These are phyloP conservation scores for Prosopis cineraria DNA, from an alignment of 306 rosid species.

Conservation along the genomic window DNA sequence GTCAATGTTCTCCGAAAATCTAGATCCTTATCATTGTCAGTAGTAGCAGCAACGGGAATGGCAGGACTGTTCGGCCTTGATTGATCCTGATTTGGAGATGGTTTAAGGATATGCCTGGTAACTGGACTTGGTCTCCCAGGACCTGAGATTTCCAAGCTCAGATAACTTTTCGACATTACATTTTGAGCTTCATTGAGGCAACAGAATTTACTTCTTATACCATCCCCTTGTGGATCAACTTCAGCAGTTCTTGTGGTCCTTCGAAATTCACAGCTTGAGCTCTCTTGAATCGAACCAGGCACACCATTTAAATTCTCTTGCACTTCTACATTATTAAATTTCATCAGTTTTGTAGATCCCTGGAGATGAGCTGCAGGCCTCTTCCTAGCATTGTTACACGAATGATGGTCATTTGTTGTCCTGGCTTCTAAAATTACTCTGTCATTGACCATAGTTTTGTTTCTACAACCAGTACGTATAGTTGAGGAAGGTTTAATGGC, in stretches of 20 bases:
- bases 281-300: slow-evolving; percentile 43
- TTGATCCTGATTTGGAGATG: slow-evolving; percentile 55
- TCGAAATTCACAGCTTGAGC: slow-evolving; percentile 41
- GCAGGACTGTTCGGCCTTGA: slow-evolving; percentile 51
- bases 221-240: slow-evolving; percentile 42
- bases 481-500: slow-evolving; percentile 39
- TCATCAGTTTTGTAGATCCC: slow-evolving; percentile 50
- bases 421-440: slow-evolving; percentile 54
- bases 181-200: slow-evolving; percentile 42
- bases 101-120: slow-evolving; percentile 79
- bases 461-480: slow-evolving; percentile 40
- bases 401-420: slow-evolving; percentile 49
- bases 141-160: slow-evolving; percentile 56
- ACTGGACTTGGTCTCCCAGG: slow-evolving; percentile 77
- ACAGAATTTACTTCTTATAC: slow-evolving; percentile 40
- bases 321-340: slow-evolving; percentile 42
- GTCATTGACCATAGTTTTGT: slow-evolving; percentile 45
- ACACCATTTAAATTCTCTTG: not conserved
- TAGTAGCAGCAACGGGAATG: slow-evolving; percentile 47
- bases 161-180: slow-evolving; percentile 41
- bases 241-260: slow-evolving; percentile 36
- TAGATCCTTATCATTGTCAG: slow-evolving; percentile 53
- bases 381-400: slow-evolving; percentile 58
- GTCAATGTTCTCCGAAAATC: slow-evolving; percentile 65
- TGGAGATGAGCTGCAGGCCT: slow-evolving; percentile 42